These are phyloP conservation scores for Coemansia sp. DNA, from an alignment of 192 early-diverging fungal genomes.

Conservation along the genomic window DNA sequence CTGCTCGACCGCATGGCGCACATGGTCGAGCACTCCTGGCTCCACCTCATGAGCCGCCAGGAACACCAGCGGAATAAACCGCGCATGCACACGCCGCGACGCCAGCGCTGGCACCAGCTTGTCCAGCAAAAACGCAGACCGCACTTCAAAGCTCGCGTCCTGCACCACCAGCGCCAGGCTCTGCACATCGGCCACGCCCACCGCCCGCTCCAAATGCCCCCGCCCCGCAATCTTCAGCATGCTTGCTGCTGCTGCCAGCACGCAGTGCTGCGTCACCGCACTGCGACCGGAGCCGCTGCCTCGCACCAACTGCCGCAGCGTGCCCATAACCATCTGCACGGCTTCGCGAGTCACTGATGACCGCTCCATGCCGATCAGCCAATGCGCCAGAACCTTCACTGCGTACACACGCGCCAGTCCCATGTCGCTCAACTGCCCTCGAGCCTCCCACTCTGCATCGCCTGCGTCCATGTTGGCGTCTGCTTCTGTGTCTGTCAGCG, in stretches of 20 bases:
- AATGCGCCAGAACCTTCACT: constrained; percentile 65
- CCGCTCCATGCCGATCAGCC: constrained; percentile 56
- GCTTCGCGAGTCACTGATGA: constrained; percentile 57
- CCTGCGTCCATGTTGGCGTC: constrained; percentile 5
- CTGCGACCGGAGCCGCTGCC: constrained; percentile 61
- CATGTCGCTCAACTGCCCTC: constrained; percentile 56
- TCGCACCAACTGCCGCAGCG: constrained; percentile 61
- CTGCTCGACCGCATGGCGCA: constrained; percentile 59
- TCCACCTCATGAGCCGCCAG: constrained; percentile 89
- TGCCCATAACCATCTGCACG: constrained; percentile 68
- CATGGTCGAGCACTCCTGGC: constrained; percentile 61
- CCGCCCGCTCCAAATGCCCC: constrained; percentile 54
- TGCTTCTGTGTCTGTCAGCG: constrained; percentile 6
- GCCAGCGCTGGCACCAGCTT: constrained; percentile 73
- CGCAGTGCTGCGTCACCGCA: constrained; percentile 62
- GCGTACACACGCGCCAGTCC: constrained; percentile 26
- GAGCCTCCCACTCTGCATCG: constrained; percentile 68
- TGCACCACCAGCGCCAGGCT: constrained; percentile 64
- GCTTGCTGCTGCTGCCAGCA: constrained; percentile 64
- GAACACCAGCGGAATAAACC: constrained; percentile 71
- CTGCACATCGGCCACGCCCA: constrained; percentile 59
- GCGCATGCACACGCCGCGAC: constrained; percentile 59
- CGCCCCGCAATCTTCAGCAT: constrained; percentile 64
- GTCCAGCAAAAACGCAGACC: constrained; percentile 63
- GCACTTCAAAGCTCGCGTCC: constrained; percentile 80